Evolutionary conservation across 176 grass and related monocot species (phyloP), one percentile per base, ranked within the genome.

Genomic region (Canna indica): DNA sequence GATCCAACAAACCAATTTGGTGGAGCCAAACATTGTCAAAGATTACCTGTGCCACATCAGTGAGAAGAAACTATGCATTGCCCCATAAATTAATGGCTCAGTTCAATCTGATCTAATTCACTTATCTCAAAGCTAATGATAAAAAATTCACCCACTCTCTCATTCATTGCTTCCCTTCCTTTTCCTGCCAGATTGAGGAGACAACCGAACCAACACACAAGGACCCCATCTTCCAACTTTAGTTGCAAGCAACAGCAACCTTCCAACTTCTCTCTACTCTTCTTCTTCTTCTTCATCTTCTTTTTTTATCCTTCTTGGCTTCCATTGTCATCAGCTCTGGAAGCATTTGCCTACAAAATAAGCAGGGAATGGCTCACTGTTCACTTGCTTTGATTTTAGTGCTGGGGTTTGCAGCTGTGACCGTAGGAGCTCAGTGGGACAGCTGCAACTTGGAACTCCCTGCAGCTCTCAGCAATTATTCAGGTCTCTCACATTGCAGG

Each of bases 381-480:
- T 71, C 32, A 75, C 56, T 70, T 34, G 76, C 76, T 25, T 54
- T 93, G 50, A 73, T 93, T 20, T 32, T 73, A 56, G 67, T 76
- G 48, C 36, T 84, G 16, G 74, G 74, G 27, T 53, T 71, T 10
- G 34, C 34, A 41, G 30, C 35, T n/a, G 70, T 75, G 53, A 60
- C 29, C 44, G 90, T 66, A 7, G 72, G 60, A 64, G 78, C 83
- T 46, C 83, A 88, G 80, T 29, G 50, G 47, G 67, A 96, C 16
- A 85, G 77, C 79, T 99, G 95, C 77, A 71, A 73, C 57, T 64
- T 75, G 36, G 73, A 57, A 31, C 79, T 96, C 59, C 93, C 88
- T 14, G 0, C 76, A 15, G 17, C 6, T 82, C 83, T 96, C 27
- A 71, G 28, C 67, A 96, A 89, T 71, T 96, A 83, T 64, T 89